Conservation (phyloP, 192 early-diverging fungal genomes). For the Chytriomyces hyalinus region DNA sequence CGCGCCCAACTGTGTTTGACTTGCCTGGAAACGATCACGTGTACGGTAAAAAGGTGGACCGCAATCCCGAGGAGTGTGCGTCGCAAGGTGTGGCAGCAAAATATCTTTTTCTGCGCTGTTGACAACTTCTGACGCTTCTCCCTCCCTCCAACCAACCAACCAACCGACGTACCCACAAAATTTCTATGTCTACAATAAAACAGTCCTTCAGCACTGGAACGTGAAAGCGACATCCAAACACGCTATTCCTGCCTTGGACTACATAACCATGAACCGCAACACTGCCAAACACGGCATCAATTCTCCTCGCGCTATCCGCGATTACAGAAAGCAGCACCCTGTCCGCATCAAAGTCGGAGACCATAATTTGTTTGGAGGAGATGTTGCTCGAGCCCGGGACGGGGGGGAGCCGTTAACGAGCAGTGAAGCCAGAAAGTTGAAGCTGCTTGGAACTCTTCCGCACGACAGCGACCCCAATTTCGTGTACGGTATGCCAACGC, state of each 20-base stretch:
- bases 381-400: constrained; percentile 19
- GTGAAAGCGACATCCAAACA: constrained; percentile 50
- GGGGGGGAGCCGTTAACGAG: constrained; percentile 25
- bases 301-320: constrained; percentile 48
- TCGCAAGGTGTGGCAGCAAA: constrained; percentile 43
- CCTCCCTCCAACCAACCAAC: neutral
- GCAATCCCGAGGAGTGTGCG: constrained; percentile 50
- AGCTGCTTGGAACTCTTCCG: constrained; percentile 48
- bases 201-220: constrained; percentile 64
- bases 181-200: neutral
- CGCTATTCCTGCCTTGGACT: constrained; percentile 53
- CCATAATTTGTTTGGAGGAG: constrained; percentile 36
- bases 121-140: neutral
- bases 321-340: constrained; percentile 54
- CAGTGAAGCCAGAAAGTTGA: constrained; percentile 30
- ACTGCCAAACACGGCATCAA: constrained; percentile 53
- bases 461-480: constrained; percentile 56
- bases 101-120: neutral
- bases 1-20: constrained; percentile 56
- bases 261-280: constrained; percentile 66
- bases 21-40: constrained; percentile 55
- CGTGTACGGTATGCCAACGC: constrained; percentile 64
- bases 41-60: constrained; percentile 56
- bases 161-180: neutral
- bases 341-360: constrained; percentile 56